Percentiles rank a stretch among this genome's conserved stretches.
Conservation (phyloP, 108 stramenopile genomes). For the Cyclotella baltica region DNA sequence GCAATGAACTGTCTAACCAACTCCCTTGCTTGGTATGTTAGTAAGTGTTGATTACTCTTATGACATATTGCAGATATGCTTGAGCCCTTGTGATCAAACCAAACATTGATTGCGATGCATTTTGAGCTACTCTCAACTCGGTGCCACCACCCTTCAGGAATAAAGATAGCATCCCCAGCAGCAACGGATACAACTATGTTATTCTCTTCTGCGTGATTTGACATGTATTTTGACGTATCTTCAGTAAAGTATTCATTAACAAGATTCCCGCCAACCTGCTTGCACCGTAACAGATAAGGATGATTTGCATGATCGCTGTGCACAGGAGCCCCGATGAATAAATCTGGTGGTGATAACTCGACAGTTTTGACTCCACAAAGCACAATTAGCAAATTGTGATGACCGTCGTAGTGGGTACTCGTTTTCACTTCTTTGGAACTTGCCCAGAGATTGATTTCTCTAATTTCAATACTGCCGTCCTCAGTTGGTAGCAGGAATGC, state of each 20-base stretch:
- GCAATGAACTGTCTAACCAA: not conserved
- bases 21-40: not conserved
- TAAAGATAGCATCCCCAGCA: not conserved
- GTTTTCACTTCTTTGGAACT: not conserved
- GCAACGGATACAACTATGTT: not conserved
- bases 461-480: not conserved
- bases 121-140: not conserved
- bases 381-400: conserved; percentile 1
- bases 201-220: not conserved
- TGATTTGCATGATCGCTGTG: not conserved
- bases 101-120: conserved; percentile 4
- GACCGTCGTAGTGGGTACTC: not conserved
- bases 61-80: not conserved
- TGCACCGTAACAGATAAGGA: not conserved
- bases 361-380: not conserved
- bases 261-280: not conserved
- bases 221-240: not conserved
- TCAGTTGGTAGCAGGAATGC: not conserved
- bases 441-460: not conserved
- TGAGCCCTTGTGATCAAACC: not conserved
- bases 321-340: not conserved
- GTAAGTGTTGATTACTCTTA: not conserved
- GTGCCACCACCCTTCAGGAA: conserved; percentile 4
- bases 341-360: conserved; percentile 1
- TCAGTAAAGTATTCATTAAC: not conserved